Conservation (phyloP, 257 asterid genomes). For the Jacaranda mimosifolia region DNA sequence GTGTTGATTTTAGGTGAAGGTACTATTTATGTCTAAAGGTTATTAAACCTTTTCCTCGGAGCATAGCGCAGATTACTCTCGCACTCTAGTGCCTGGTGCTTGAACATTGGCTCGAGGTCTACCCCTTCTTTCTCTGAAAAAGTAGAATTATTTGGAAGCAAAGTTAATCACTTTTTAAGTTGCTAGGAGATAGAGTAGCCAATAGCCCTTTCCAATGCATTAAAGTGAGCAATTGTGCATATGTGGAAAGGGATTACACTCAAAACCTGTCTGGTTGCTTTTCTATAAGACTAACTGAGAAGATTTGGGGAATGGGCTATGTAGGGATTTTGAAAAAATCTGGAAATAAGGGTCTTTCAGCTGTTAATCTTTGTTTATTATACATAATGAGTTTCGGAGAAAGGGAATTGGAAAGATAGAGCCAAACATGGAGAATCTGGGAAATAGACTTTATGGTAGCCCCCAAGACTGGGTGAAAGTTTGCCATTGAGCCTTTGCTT, state of each 20-base stretch:
- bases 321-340: neutral
- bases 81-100: too few species aligned
- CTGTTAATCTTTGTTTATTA: constrained; percentile 16
- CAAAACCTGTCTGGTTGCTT: too few species aligned
- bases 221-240: neutral
- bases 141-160: constrained; percentile 42
- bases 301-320: neutral
- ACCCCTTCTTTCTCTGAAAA: neutral
- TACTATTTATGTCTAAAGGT: too few species aligned
- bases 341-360: neutral
- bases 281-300: too few species aligned
- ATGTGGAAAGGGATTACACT: too few species aligned
- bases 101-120: too few species aligned
- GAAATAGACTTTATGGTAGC: constrained; percentile 37
- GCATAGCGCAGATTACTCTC: too few species aligned
- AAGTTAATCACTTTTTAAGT: constrained; percentile 38
- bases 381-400: neutral
- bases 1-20: too few species aligned
- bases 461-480: constrained; percentile 19
- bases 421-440: constrained; percentile 49
- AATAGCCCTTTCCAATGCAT: constrained; percentile 21
- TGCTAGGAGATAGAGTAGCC: constrained; percentile 18
- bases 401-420: constrained; percentile 36
- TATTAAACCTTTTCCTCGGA: too few species aligned
- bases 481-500: constrained; percentile 41